Conservation (phyloP, 2,329 filamentous ascomycete species). For the Microcera coccophila region DNA sequence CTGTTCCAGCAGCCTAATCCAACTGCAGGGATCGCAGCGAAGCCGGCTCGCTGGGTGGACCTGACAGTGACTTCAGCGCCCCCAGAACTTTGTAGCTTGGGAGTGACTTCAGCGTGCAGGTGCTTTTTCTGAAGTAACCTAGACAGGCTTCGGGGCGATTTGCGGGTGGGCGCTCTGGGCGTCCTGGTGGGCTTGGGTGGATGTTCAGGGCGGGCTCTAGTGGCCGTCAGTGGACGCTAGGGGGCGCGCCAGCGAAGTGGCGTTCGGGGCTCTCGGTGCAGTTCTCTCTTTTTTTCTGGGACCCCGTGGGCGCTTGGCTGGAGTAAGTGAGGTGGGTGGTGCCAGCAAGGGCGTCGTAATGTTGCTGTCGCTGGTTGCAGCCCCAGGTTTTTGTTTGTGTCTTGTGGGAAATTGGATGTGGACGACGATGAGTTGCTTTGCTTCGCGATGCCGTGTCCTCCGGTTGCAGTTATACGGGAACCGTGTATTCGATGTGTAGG, state of each 20-base stretch:
- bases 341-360: background rate
- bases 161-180: constrained; percentile 1
- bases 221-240: constrained; percentile 13
- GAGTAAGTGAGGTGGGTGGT: too few species aligned
- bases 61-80: constrained; percentile 17
- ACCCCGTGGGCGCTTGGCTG: too few species aligned
- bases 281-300: too few species aligned
- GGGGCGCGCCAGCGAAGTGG: constrained; percentile 12
- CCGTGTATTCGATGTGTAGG: background rate
- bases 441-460: background rate
- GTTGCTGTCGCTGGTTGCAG: background rate
- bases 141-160: constrained; percentile 15
- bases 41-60: constrained; percentile 20
- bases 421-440: background rate
- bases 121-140: too few species aligned
- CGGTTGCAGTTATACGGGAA: background rate
- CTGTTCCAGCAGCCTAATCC: constrained; percentile 14
- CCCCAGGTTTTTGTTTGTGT: background rate
- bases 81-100: too few species aligned
- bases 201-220: constrained; percentile 1
- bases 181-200: background rate
- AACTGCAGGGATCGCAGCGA: constrained; percentile 18
- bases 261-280: constrained; percentile 16
- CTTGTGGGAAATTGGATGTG: background rate
- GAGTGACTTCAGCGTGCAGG: too few species aligned